phyloP scores from a whole-genome alignment of 2,329 filamentous ascomycete species.

The Scolecobasidium constrictum region DNA sequence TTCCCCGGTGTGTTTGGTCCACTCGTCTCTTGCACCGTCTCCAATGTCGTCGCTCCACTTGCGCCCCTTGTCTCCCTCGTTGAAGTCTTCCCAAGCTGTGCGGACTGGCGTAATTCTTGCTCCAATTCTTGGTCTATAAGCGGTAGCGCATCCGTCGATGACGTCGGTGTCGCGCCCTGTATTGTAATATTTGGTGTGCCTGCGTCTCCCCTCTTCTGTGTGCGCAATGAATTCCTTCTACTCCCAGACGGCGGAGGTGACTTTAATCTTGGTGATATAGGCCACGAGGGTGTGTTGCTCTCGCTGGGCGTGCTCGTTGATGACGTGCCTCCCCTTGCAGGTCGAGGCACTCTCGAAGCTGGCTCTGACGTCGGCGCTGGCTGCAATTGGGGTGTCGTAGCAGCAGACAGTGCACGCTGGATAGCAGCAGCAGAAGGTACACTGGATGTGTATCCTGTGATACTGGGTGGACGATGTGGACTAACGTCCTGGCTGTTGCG shows the following conservation, averaged over 20 bases:
- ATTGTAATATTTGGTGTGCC: slow-evolving; percentile 34
- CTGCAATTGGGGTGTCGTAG: slow-evolving; percentile 55
- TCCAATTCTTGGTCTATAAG: not conserved
- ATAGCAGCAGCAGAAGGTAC: slow-evolving; percentile 51
- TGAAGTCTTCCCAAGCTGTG: slow-evolving; percentile 20
- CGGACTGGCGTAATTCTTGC: not conserved
- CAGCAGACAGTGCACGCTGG: slow-evolving; percentile 57
- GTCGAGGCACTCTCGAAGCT: slow-evolving; percentile 46
- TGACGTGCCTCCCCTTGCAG: slow-evolving; percentile 40
- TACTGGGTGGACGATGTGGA: slow-evolving; percentile 26
- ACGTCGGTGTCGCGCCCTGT: slow-evolving; percentile 30
- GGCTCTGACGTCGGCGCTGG: slow-evolving; percentile 49
- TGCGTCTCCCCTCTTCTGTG: slow-evolving; percentile 19
- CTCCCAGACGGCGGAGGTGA: slow-evolving; percentile 57
- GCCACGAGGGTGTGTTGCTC: slow-evolving; percentile 55
- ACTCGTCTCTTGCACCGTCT: slow-evolving; percentile 87
- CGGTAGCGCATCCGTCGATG: not conserved
- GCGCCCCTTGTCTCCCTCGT: slow-evolving; percentile 45
- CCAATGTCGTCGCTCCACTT: slow-evolving; percentile 55
- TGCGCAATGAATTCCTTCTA: slow-evolving; percentile 29
- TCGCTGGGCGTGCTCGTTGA: slow-evolving; percentile 35
- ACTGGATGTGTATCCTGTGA: slow-evolving; percentile 26
- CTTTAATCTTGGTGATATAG: slow-evolving; percentile 63
- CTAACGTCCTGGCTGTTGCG: slow-evolving; percentile 32
- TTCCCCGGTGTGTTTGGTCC: slow-evolving; percentile 53